These are phyloP conservation scores for Didymella lethalis DNA, from an alignment of 2,329 filamentous ascomycete genomes.

Conservation along the genomic window DNA sequence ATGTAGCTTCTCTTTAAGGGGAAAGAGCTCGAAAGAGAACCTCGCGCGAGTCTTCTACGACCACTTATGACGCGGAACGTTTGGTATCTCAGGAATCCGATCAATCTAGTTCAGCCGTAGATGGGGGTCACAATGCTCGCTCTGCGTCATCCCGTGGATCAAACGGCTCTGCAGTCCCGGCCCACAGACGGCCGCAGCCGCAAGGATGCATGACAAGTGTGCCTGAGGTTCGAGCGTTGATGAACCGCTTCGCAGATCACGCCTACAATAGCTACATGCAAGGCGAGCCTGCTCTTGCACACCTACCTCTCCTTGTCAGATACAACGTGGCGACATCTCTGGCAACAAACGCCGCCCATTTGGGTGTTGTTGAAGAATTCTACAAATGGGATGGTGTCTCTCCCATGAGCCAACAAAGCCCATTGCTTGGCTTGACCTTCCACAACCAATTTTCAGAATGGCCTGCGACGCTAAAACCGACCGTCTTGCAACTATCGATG, in stretches of 20 bases:
- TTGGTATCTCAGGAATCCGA: not conserved
- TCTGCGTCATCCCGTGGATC: not conserved
- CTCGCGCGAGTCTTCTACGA: not conserved
- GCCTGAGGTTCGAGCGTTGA: not conserved
- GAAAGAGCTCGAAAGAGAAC: not conserved
- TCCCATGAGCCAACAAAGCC: not conserved
- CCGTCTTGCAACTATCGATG: not conserved
- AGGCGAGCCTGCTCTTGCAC: not conserved
- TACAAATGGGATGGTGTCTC: not conserved
- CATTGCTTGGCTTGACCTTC: not conserved
- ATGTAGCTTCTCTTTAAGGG: not conserved
- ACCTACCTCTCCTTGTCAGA: not conserved
- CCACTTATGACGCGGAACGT: not conserved
- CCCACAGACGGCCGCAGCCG: not conserved
- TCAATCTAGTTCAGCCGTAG: not conserved
- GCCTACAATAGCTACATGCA: not conserved
- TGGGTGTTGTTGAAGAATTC: not conserved
- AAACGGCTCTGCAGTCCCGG: not conserved
- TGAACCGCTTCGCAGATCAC: not conserved
- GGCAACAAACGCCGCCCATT: not conserved
- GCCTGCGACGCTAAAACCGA: not conserved
- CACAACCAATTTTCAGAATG: not conserved
- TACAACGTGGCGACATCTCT: not conserved
- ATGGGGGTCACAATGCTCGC: not conserved
- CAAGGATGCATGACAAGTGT: not conserved